Evolutionary conservation across 1,139 yeast species (phyloP), one percentile per base, ranked within the genome.

Genomic region (Debaryomyces coudertii): DNA sequence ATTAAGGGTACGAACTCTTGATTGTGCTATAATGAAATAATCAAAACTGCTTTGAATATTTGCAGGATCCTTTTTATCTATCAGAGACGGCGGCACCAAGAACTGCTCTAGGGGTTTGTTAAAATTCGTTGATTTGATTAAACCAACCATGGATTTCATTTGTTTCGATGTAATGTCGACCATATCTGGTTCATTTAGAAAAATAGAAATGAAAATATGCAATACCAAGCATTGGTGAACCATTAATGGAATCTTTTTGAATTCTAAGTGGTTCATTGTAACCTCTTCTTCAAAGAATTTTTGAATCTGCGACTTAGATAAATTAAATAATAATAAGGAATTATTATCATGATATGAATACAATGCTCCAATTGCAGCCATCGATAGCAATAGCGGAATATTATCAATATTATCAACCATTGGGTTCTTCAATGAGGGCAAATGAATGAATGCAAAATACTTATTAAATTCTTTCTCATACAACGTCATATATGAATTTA

Each of bases 351-450:
- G 95, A 65, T 87, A 89, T 1, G 88, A 82, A 58, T 89, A 89
- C 23, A 90, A 71, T 0, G 97, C 96, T 36, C 98, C 98, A 49
- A 90, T 81, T 18, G 96, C 87, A 1, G 95, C 87, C 81, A 90
- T 87, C 9, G 93, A 80, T 45, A 90, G 69, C n/a, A 90, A 64
- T 45, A 90, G 69, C 1, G 96, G 93, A 48, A 87, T 82, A 60
- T 87, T 86, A 43, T 85, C 88, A 47, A 75, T 63, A 51, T 76
- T 75, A 36, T 74, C 73, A 14, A 80, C 82, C 57, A 76, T 66
- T 0, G 81, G 76, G 48, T 83, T 81, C 49, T 77, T 64, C 47
- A 87, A 71, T 2, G 90, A 76, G 9, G 87, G 85, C 42, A 89
- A 73, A 65, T 90, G 97, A 53, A 90, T 79, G 62, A 90, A 90